A percentile compares a stretch with the other conserved stretches of the same genome.
Evolutionary conservation across 176 grass and related monocot species (phyloP).

Genomic region (Aegilops sharonensis): DNA sequence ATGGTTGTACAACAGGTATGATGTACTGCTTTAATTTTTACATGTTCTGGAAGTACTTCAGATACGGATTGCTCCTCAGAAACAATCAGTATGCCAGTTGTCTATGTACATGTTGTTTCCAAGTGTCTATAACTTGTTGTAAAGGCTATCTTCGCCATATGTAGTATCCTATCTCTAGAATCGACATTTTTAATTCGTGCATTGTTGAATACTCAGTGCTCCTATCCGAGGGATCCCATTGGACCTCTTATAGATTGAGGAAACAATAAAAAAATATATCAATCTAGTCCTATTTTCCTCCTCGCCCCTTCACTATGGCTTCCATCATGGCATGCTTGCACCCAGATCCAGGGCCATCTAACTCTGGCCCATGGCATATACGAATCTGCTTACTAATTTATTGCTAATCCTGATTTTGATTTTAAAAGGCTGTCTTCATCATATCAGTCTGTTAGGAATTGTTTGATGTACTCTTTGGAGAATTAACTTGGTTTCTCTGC

Average conservation of each 20-base stretch:
- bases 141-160: background rate
- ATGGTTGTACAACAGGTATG: constrained; percentile 72
- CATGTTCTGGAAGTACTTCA: background rate
- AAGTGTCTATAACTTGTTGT: background rate
- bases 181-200: background rate
- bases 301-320: background rate
- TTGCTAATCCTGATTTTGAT: constrained; percentile 9
- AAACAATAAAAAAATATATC: background rate
- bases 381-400: background rate
- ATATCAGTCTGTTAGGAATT: constrained; percentile 5
- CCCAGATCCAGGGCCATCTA: background rate
- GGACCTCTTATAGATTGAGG: background rate
- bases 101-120: background rate
- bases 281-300: background rate
- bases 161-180: background rate
- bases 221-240: background rate
- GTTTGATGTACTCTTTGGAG: background rate
- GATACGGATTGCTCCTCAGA: background rate
- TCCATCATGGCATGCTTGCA: background rate
- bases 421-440: background rate
- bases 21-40: constrained; percentile 8
- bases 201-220: background rate
- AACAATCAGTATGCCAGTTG: background rate
- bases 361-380: background rate
- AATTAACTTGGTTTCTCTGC: background rate